phyloP scores from a whole-genome alignment of 2,329 filamentous ascomycete species.

The Calonectria hawksworthii region DNA sequence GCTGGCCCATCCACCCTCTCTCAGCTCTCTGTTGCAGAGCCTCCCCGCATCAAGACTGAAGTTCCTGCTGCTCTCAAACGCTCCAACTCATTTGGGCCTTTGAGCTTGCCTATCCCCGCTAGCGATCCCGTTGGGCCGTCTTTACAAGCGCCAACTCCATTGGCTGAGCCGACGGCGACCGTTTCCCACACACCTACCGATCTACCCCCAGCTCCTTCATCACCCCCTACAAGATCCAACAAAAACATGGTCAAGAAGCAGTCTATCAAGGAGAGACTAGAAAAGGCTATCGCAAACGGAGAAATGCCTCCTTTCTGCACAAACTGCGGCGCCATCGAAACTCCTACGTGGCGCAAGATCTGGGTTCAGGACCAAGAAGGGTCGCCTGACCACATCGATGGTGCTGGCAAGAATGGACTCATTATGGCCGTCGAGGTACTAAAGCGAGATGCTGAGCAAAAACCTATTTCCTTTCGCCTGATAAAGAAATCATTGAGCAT shows the following conservation, averaged over 20 bases:
- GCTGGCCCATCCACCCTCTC: constrained; percentile 58
- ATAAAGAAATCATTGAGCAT: constrained; percentile 80
- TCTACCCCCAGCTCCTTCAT: constrained; percentile 53
- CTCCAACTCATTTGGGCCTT: constrained; percentile 53
- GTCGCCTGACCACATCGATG: constrained; percentile 77
- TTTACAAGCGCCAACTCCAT: constrained; percentile 38
- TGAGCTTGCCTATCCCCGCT: constrained; percentile 57
- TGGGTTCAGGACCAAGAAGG: constrained; percentile 84
- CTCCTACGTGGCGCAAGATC: constrained; percentile 95
- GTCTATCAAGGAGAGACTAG: constrained; percentile 70
- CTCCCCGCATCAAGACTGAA: constrained; percentile 44
- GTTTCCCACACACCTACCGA: constrained; percentile 61
- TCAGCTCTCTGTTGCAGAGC: constrained; percentile 38
- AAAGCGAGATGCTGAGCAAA: constrained; percentile 72
- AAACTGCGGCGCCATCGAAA: constrained; percentile 96
- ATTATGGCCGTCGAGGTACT: constrained; percentile 82
- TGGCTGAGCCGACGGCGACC: constrained; percentile 50
- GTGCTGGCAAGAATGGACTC: constrained; percentile 79
- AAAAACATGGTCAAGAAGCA: constrained; percentile 76
- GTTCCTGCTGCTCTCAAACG: constrained; percentile 54
- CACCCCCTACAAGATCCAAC: constrained; percentile 66
- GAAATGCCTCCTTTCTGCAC: constrained; percentile 90
- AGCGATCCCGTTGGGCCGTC: constrained; percentile 60
- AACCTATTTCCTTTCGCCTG: constrained; percentile 77
- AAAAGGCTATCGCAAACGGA: constrained; percentile 79